phyloP scores from a whole-genome alignment of 768 basidiomycete species.

The Hysterangium stoloniferum region DNA sequence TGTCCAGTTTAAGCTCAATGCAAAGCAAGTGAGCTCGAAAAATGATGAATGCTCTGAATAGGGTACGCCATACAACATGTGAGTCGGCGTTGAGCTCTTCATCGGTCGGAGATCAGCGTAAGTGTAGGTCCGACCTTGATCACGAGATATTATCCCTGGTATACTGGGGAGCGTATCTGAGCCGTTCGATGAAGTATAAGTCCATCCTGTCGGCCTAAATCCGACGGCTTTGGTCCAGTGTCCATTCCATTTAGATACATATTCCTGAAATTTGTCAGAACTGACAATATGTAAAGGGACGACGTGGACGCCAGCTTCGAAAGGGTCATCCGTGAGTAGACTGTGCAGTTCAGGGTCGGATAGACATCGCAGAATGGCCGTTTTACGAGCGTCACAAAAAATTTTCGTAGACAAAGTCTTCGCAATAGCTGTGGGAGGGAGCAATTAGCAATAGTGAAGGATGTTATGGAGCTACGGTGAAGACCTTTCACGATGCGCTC shows the following conservation, averaged over 20 bases:
- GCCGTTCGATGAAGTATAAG: conserved; percentile 65
- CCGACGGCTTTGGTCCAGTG: conserved; percentile 67
- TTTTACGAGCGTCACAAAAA: conserved; percentile 83
- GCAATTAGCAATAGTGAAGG: conserved; percentile 5
- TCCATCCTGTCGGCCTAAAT: conserved; percentile 95
- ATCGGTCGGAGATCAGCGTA: conserved; percentile 58
- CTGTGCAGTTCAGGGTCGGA: conserved; percentile 74
- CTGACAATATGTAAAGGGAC: conserved; percentile 68
- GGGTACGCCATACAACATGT: conserved; percentile 76
- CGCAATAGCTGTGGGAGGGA: conserved; percentile 63
- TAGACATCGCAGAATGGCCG: conserved; percentile 75
- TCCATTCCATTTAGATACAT: conserved; percentile 67
- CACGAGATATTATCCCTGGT: conserved; percentile 55
- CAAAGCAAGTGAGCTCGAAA: conserved; percentile 92
- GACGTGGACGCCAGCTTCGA: conserved; percentile 75
- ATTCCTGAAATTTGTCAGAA: conserved; percentile 68
- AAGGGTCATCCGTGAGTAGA: conserved; percentile 70
- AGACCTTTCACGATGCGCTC: conserved; percentile 96
- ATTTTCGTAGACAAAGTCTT: conserved; percentile 72
- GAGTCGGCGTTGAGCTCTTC: conserved; percentile 57
- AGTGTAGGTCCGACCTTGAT: conserved; percentile 63
- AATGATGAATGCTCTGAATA: conserved; percentile 98
- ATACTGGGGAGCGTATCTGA: conserved; percentile 57
- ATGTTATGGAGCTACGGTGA: no score
- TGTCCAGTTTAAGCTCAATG: conserved; percentile 75